These are phyloP conservation scores for Exophiala aquamarina DNA, from an alignment of 2,329 filamentous ascomycete species.

Conservation along the genomic window DNA sequence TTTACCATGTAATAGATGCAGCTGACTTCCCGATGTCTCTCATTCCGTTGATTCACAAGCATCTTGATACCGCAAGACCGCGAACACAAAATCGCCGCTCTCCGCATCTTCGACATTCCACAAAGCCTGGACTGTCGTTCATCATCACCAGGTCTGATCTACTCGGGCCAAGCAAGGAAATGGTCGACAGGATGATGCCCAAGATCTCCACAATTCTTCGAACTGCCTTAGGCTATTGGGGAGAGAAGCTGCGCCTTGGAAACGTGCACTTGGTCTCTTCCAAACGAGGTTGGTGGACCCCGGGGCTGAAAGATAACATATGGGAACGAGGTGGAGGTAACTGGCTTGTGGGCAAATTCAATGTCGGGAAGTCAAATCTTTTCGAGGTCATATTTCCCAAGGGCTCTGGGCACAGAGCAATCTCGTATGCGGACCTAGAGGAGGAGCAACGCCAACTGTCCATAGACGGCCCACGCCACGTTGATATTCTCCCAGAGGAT, in stretches of 20 bases:
- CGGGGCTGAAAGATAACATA: constrained; percentile 79
- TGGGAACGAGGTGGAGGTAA: constrained; percentile 79
- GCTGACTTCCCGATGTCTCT: constrained; percentile 96
- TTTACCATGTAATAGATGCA: constrained; percentile 93
- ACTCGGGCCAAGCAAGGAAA: constrained; percentile 76
- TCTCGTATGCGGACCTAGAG: constrained; percentile 33
- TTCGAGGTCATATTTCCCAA: constrained; percentile 87
- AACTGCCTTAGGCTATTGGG: constrained; percentile 68
- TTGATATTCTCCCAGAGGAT: constrained; percentile 29
- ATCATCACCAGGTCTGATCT: constrained; percentile 88
- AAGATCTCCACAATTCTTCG: constrained; percentile 77
- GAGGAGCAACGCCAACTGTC: constrained; percentile 31
- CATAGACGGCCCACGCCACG: constrained; percentile 10
- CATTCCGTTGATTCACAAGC: constrained; percentile 70
- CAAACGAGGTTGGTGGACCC: constrained; percentile 87
- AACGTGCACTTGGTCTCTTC: constrained; percentile 87
- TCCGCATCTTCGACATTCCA: constrained; percentile 21
- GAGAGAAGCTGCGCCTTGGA: constrained; percentile 73
- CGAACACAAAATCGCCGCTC: constrained; percentile 80
- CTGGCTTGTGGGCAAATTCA: constrained; percentile 98
- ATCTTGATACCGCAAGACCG: constrained; percentile 70
- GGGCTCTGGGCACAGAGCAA: constrained; percentile 56
- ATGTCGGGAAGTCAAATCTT: constrained; percentile 92
- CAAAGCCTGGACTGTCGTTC: constrained; percentile 68
- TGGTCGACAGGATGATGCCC: constrained; percentile 83